These are phyloP conservation scores for Leptographium procerum DNA, from an alignment of 2,329 filamentous ascomycete species.

Conservation along the genomic window DNA sequence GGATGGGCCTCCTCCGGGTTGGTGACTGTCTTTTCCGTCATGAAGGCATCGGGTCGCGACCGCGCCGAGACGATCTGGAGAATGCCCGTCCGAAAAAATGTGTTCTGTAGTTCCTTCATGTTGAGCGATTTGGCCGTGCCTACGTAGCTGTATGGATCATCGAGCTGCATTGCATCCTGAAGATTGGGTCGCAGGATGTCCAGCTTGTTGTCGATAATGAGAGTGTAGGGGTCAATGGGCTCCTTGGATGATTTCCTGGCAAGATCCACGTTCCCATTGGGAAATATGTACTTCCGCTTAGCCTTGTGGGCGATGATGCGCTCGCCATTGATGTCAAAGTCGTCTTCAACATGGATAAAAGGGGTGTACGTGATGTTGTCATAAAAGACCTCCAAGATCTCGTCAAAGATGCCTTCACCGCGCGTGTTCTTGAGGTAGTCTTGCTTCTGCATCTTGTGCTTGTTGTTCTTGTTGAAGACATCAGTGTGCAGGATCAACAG, in stretches of 20 bases:
- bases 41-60: constrained; percentile 89
- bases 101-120: constrained; percentile 69
- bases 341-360: constrained; percentile 95
- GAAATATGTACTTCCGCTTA: constrained; percentile 59
- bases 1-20: constrained; percentile 82
- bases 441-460: constrained; percentile 93
- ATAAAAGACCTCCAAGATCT: constrained; percentile 91
- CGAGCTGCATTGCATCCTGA: constrained; percentile 83
- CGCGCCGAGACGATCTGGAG: constrained; percentile 91
- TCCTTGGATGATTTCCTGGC: constrained; percentile 59
- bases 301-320: constrained; percentile 60
- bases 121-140: constrained; percentile 68
- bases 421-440: constrained; percentile 94
- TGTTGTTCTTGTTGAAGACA: constrained; percentile 99
- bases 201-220: constrained; percentile 83
- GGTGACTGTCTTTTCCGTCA: constrained; percentile 72
- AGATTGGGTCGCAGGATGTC: constrained; percentile 74
- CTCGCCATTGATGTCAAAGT: constrained; percentile 67
- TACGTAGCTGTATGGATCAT: constrained; percentile 83
- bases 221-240: constrained; percentile 85
- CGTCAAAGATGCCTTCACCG: constrained; percentile 84
- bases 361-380: constrained; percentile 98
- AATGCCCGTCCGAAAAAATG: constrained; percentile 83
- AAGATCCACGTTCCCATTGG: constrained; percentile 51
- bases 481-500: constrained; percentile 94